Percentiles rank a stretch among this genome's conserved stretches.
Conservation (phyloP, 1,284 basidiomycete species). For the Wallemia hederae region DNA sequence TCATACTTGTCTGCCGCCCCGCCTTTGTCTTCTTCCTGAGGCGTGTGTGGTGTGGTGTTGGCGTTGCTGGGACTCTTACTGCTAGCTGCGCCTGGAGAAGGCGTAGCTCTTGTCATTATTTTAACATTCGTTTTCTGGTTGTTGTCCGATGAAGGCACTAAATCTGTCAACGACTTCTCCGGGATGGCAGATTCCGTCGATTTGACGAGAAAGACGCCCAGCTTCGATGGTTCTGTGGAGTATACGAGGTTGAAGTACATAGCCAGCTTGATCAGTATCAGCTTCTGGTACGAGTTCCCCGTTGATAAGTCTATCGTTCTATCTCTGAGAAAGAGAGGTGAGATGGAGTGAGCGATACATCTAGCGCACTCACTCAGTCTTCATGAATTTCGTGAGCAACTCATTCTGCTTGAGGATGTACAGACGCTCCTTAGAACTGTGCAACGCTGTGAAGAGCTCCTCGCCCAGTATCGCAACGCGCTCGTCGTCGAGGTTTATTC, state of each 20-base stretch:
- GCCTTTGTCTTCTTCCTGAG: too few species aligned
- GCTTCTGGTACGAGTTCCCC: neutral
- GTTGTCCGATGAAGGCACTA: neutral
- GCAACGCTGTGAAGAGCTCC: neutral
- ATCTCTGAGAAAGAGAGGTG: neutral
- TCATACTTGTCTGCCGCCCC: too few species aligned
- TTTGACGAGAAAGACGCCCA: neutral
- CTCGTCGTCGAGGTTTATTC: neutral
- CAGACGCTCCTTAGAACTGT: neutral
- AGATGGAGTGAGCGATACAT: neutral
- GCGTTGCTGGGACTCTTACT: too few species aligned
- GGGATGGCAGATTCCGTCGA: neutral
- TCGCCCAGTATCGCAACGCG: neutral
- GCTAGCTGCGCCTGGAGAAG: too few species aligned
- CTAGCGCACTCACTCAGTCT: neutral
- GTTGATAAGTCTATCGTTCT: neutral
- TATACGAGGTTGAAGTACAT: neutral
- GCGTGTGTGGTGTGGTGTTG: too few species aligned
- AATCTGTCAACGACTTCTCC: neutral
- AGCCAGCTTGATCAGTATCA: neutral
- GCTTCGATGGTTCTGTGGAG: neutral
- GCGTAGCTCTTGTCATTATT: neutral
- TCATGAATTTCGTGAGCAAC: neutral
- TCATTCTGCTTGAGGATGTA: neutral
- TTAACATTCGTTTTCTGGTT: neutral